phyloP scores from a whole-genome alignment of 768 basidiomycete genomes.

The Suillus bovinus region DNA sequence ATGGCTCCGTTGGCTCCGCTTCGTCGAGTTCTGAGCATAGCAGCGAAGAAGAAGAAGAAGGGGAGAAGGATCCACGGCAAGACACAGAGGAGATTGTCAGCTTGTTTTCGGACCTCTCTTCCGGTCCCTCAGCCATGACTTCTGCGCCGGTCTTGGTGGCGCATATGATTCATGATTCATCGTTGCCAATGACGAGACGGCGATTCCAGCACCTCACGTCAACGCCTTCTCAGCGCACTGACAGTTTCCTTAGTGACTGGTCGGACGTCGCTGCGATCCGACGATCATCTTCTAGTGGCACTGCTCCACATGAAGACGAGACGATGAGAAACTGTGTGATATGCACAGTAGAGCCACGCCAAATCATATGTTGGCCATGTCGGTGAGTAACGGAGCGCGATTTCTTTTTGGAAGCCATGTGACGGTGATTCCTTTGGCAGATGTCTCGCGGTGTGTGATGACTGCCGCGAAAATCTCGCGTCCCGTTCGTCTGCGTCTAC shows the following conservation, averaged over 20 bases:
- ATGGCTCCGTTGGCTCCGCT: slow-evolving; percentile 19
- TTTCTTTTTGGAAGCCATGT: neutral
- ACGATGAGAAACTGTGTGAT: slow-evolving; percentile 58
- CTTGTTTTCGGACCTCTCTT: slow-evolving; percentile 58
- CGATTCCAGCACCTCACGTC: slow-evolving; percentile 43
- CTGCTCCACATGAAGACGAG: slow-evolving; percentile 27
- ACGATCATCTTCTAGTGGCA: slow-evolving; percentile 17
- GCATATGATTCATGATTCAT: slow-evolving; percentile 46
- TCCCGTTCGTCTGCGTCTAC: slow-evolving; percentile 49
- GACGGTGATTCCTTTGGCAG: slow-evolving; percentile 23
- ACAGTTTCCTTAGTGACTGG: slow-evolving; percentile 27
- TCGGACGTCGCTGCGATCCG: slow-evolving; percentile 30
- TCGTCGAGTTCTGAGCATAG: slow-evolving; percentile 30
- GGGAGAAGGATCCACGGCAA: slow-evolving; percentile 24
- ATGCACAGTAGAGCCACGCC: slow-evolving; percentile 65
- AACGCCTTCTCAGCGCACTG: slow-evolving; percentile 15
- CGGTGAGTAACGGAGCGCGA: slow-evolving; percentile 44
- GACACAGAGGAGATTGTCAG: slow-evolving; percentile 42
- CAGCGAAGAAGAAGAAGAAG: slow-evolving; percentile 35
- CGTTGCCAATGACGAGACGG: slow-evolving; percentile 50
- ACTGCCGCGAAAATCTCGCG: slow-evolving; percentile 54
- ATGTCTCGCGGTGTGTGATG: slow-evolving; percentile 53
- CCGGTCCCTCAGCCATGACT: slow-evolving; percentile 30
- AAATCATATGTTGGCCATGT: slow-evolving; percentile 87
- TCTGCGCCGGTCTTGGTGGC: slow-evolving; percentile 52